phyloP scores from a whole-genome alignment of 208 protist genomes.

The Acanthamoeba royreba region DNA sequence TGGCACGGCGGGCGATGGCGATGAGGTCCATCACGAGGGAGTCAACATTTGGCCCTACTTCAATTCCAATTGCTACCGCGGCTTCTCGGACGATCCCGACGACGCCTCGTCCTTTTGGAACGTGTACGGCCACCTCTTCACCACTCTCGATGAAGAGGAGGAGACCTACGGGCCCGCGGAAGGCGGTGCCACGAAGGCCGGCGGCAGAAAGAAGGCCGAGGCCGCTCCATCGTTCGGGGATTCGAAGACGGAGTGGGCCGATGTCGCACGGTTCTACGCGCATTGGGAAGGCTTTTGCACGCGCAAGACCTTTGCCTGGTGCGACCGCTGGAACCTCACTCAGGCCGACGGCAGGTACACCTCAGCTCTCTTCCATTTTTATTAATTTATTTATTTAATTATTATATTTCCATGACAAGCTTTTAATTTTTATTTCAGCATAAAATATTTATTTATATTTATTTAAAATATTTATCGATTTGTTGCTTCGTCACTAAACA shows the following conservation, averaged over 20 bases:
- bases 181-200: too few species aligned
- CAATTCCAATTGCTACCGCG: conserved; percentile 41
- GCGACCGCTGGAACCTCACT: conserved; percentile 56
- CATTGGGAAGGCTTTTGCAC: conserved; percentile 68
- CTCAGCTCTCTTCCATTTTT: background rate
- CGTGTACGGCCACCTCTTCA: conserved; percentile 65
- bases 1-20: conserved; percentile 22
- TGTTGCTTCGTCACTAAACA: too few species aligned
- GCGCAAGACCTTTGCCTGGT: conserved; percentile 51
- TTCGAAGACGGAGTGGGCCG: background rate
- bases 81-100: conserved; percentile 48
- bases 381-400: too few species aligned
- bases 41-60: conserved; percentile 75
- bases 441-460: background rate
- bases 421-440: background rate
- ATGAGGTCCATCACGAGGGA: background rate
- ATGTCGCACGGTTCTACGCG: conserved; percentile 63
- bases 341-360: background rate
- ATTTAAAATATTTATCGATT: too few species aligned
- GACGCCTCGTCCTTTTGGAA: conserved; percentile 75
- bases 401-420: too few species aligned
- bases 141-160: conserved; percentile 66
- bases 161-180: background rate
- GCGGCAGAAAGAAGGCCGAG: background rate
- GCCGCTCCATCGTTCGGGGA: conserved; percentile 55